Conservation (phyloP, 768 basidiomycete species). For the Hydnum rufescens region DNA sequence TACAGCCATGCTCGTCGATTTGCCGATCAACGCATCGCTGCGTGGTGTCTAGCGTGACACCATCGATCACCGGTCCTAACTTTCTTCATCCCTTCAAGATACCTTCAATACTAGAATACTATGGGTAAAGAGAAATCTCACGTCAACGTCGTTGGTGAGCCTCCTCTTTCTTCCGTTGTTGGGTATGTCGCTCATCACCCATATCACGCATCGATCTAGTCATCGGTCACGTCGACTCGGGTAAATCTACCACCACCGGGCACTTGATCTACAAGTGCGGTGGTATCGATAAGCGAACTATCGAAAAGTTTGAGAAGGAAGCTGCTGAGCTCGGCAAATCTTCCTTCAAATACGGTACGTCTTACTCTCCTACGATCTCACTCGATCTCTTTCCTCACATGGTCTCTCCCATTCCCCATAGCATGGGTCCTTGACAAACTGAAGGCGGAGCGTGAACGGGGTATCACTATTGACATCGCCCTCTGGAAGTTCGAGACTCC, state of each 20-base stretch:
- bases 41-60: background rate
- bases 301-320: slow-evolving; percentile 99
- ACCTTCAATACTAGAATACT: background rate
- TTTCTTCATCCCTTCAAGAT: background rate
- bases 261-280: slow-evolving; percentile 99
- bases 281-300: slow-evolving; percentile 99
- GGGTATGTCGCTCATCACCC: slow-evolving; percentile 1
- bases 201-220: slow-evolving; percentile 31
- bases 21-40: background rate
- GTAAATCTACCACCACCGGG: slow-evolving; percentile 99
- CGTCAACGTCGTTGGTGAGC: slow-evolving; percentile 91
- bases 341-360: slow-evolving; percentile 89
- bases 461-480: slow-evolving; percentile 99
- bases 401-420: slow-evolving; percentile 21
- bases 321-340: slow-evolving; percentile 99
- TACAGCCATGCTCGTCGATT: background rate
- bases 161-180: slow-evolving; percentile 17
- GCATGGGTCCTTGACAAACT: slow-evolving; percentile 99
- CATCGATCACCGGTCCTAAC: background rate
- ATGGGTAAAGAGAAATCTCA: slow-evolving; percentile 95
- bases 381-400: slow-evolving; percentile 6
- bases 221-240: slow-evolving; percentile 99
- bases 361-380: background rate
- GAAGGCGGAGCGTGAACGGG: slow-evolving; percentile 99
- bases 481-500: slow-evolving; percentile 99